Evolutionary conservation across 768 basidiomycete genomes (phyloP).

Genomic region (Trametes punicea): DNA sequence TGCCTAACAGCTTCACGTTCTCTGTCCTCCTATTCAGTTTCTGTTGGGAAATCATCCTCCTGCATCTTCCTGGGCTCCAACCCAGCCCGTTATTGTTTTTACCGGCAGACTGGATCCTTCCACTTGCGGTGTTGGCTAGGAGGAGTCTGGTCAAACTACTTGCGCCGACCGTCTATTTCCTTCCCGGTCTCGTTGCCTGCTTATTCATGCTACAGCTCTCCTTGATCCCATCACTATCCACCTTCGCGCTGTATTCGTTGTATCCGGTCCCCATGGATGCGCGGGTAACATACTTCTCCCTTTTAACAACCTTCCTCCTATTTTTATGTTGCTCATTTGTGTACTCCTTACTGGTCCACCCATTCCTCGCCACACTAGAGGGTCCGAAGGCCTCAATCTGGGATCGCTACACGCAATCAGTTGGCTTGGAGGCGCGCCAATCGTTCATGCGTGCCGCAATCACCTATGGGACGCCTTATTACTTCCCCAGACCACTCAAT

Average conservation of each 20-base stretch:
- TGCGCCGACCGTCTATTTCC: slow-evolving; percentile 44
- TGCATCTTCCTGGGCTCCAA: slow-evolving; percentile 44
- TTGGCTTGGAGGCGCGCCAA: slow-evolving; percentile 45
- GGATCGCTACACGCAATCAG: slow-evolving; percentile 45
- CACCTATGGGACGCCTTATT: slow-evolving; percentile 33
- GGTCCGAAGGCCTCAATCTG: slow-evolving; percentile 28
- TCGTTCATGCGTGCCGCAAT: slow-evolving; percentile 37
- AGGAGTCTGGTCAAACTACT: slow-evolving; percentile 37
- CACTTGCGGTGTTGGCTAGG: slow-evolving; percentile 42
- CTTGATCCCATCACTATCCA: slow-evolving; percentile 9
- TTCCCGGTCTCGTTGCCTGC: slow-evolving; percentile 45
- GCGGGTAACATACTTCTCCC: slow-evolving; percentile 39
- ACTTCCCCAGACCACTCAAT: slow-evolving; percentile 54
- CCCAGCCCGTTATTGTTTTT: slow-evolving; percentile 47
- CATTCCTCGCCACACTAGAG: slow-evolving; percentile 19
- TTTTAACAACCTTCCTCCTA: slow-evolving; percentile 36
- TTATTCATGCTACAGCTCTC: slow-evolving; percentile 36
- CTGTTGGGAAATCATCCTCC: slow-evolving; percentile 39
- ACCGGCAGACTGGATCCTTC: slow-evolving; percentile 37
- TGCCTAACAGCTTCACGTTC: slow-evolving; percentile 40
- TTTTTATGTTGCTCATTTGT: slow-evolving; percentile 34
- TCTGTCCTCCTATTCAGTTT: slow-evolving; percentile 39
- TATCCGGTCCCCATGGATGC: slow-evolving; percentile 42
- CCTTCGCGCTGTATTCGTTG: slow-evolving; percentile 14
- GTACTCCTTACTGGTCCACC: slow-evolving; percentile 32